Evolutionary conservation across 495 filamentous ascomycete genomes (phyloP).

Genomic region (Xylaria intraflava): DNA sequence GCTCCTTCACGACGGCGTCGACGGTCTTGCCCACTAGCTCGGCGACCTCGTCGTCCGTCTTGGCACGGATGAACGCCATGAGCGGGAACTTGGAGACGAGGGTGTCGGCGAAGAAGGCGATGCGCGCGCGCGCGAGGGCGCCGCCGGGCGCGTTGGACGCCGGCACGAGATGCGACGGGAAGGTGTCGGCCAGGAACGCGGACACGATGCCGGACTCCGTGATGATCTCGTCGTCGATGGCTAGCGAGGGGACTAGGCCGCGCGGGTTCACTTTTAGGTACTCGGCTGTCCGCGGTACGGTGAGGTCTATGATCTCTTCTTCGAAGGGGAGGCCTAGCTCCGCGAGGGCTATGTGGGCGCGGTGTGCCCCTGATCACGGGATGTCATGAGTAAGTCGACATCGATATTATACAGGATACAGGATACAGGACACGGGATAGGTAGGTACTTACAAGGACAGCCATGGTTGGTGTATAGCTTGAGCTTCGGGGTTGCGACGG

Average conservation of each 20-base stretch:
- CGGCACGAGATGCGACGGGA: conserved; percentile 48
- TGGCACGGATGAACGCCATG: conserved; percentile 37
- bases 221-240: conserved; percentile 66
- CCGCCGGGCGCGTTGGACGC: conserved; percentile 34
- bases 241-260: conserved; percentile 69
- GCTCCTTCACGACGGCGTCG: conserved; percentile 57
- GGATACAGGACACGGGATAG: not conserved
- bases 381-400: not conserved
- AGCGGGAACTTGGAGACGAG: conserved; percentile 55
- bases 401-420: no score
- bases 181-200: conserved; percentile 59
- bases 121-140: conserved; percentile 54
- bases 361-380: conserved; percentile 54
- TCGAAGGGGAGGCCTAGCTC: conserved; percentile 69
- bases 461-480: conserved; percentile 66
- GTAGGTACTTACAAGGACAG: conserved; percentile 54
- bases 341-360: conserved; percentile 68
- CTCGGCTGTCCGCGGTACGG: conserved; percentile 66
- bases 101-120: conserved; percentile 72
- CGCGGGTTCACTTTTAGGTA: conserved; percentile 83
- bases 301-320: conserved; percentile 73
- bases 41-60: conserved; percentile 33
- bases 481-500: conserved; percentile 31
- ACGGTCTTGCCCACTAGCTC: conserved; percentile 38
- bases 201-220: conserved; percentile 66